Percentiles rank a stretch among this genome's conserved stretches.
Conservation (phyloP, 2,329 filamentous ascomycete genomes). For the Cladorrhinum sp. region DNA sequence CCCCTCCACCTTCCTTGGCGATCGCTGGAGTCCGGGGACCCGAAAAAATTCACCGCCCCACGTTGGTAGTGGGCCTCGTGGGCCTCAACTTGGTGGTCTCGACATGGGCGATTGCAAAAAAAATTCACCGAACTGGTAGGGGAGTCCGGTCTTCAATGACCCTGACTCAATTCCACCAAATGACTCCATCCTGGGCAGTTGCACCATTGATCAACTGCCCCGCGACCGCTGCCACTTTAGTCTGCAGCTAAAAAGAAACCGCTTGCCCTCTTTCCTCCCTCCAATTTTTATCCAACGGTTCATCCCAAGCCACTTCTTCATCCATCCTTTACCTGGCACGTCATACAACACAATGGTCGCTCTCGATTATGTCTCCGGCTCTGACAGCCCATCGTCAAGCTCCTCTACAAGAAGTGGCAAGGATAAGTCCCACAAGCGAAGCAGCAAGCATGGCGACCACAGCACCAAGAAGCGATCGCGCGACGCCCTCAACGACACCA, state of each 20-base stretch:
- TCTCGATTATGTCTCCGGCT: constrained; percentile 29
- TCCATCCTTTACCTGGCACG: background rate
- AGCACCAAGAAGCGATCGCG: constrained; percentile 21
- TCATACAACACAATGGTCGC: constrained; percentile 30
- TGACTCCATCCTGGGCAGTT: constrained; percentile 6
- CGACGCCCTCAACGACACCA: constrained; percentile 9
- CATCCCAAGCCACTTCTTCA: background rate
- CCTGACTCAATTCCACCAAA: constrained; percentile 4
- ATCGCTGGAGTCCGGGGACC: background rate
- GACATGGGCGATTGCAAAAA: background rate
- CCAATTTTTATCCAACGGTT: background rate
- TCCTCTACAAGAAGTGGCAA: constrained; percentile 22
- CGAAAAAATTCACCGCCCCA: background rate
- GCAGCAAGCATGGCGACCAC: constrained; percentile 20
- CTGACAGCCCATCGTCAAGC: constrained; percentile 28
- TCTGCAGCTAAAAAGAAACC: background rate
- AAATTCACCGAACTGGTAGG: background rate
- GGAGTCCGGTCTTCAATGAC: background rate
- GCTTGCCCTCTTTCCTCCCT: background rate
- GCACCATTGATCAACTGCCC: constrained; percentile 15
- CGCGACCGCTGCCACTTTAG: constrained; percentile 2
- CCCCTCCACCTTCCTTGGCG: background rate
- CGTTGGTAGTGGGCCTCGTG: background rate
- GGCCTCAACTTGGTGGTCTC: background rate
- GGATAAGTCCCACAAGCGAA: constrained; percentile 34